A percentile compares a stretch with the other conserved stretches of the same genome.
These are phyloP conservation scores for Linum usitatissimum DNA, from an alignment of 345 rosid species.

Conservation along the genomic window DNA sequence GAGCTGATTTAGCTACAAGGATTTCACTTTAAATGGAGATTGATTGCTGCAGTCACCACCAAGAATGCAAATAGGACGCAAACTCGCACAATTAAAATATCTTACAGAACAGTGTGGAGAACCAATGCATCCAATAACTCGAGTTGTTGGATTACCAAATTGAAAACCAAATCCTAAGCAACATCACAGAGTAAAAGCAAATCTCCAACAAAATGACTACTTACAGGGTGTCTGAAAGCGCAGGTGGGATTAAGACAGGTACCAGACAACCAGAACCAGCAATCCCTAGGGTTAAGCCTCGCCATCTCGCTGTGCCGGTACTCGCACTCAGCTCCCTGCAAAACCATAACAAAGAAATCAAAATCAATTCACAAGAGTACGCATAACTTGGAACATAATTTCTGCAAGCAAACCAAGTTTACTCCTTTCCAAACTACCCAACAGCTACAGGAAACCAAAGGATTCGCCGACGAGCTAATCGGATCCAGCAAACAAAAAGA, in stretches of 20 bases:
- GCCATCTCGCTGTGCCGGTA: conserved; percentile 16
- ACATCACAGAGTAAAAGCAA: neutral
- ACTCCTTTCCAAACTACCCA: neutral
- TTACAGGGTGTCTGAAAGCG: conserved; percentile 21
- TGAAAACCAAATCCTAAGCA: neutral
- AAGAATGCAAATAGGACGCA: neutral
- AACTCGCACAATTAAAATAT: neutral
- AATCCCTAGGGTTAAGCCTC: conserved; percentile 18
- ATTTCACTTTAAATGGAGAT: neutral
- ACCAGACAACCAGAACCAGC: conserved; percentile 17
- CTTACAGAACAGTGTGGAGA: neutral
- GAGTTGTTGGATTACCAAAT: too few species aligned
- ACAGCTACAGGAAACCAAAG: neutral
- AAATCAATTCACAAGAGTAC: neutral
- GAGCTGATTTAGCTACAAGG: neutral
- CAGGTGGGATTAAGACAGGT: conserved; percentile 16
- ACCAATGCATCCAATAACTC: too few species aligned
- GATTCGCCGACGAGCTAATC: neutral
- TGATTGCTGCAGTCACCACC: neutral
- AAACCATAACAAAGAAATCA: neutral
- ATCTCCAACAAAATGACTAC: neutral
- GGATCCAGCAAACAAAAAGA: neutral
- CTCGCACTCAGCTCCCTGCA: conserved; percentile 15
- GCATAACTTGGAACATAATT: neutral
- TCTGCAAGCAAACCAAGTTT: neutral